Evolutionary conservation across 805 yeast genomes (phyloP), one percentile per base, ranked within the genome.

Genomic region (Ogataea thermomethanolica): DNA sequence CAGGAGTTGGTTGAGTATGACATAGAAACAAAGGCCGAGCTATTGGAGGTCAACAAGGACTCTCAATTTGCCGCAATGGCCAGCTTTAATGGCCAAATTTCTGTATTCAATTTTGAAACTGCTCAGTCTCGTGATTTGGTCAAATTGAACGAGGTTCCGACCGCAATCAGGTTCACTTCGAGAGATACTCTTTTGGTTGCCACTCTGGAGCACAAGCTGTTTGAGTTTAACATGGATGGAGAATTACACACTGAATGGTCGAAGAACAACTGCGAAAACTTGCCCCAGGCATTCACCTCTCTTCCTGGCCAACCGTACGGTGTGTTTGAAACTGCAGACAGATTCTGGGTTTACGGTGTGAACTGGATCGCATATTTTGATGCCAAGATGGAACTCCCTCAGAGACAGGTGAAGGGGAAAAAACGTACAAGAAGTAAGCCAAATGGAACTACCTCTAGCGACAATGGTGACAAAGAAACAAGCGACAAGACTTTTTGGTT

Each of bases 301-400:
- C 66, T 75, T 38, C 74, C 73, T 12, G 91, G 84, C 42, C 79
- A 82, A 51, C 81, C 95, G 40, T 71, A 76, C 44, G 96, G 95
- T 11, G 61, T 85, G 9, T 86, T 84, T 55, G 55, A 59, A 3
- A 61, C 64, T 25, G 49, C 63, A 1, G 54, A 50, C 14, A 70
- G 76, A 41, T 65, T 84, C 11, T 91, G 96, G 96, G 63, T 88
- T n/a, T 89, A 86, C 76, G 95, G 96, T 1, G 71, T 84, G 14
- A 76, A 76, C 37, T 91, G 96, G 95, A 50, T 90, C 11, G 75
- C 83, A 4, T 84, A 75, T 58, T 73, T 91, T 35, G 91, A 91
- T 59, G 62, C 85, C 48, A 59, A 71, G 7, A 57, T 70, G 38
- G 76, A 82, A 60, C 80, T 37, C 58, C 39, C 26, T 6, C 38